Percentiles rank a stretch among this genome's conserved stretches.
phyloP scores from a whole-genome alignment of 2,329 filamentous ascomycete species.

The Arthrinium phaeospermum region DNA sequence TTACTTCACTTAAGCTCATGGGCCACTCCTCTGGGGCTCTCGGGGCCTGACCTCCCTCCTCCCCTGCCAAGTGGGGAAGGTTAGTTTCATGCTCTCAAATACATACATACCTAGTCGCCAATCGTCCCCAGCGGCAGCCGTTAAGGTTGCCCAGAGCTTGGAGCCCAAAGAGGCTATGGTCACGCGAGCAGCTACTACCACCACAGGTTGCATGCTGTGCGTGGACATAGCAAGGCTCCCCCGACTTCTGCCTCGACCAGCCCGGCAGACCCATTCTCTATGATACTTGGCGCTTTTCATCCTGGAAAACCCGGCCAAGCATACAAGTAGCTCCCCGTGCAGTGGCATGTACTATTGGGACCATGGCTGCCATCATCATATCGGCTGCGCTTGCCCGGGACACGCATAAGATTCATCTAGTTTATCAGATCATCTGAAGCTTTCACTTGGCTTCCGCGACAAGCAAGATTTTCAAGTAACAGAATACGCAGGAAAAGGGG shows the following conservation, averaged over 20 bases:
- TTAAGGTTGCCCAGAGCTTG: background rate
- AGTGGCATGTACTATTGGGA: background rate
- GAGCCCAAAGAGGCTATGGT: background rate
- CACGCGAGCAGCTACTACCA: background rate
- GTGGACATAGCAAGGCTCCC: too few relatives aligned
- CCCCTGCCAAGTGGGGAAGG: background rate
- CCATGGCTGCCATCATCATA: background rate
- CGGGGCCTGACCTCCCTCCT: background rate
- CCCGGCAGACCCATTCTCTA: background rate
- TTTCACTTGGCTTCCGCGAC: background rate
- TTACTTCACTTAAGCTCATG: constrained; percentile 18
- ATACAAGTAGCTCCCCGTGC: background rate
- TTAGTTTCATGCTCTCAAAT: constrained; percentile 21
- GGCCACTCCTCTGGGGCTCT: background rate
- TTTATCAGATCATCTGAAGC: constrained; percentile 11
- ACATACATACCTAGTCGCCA: too few relatives aligned
- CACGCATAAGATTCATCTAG: background rate
- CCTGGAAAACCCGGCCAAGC: background rate
- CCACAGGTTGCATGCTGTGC: background rate
- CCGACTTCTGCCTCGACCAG: background rate
- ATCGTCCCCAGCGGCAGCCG: background rate
- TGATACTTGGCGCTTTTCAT: background rate
- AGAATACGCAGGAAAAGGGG: background rate
- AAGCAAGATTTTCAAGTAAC: constrained; percentile 9
- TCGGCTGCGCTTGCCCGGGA: constrained; percentile 21